These are phyloP conservation scores for Hypoxylon sp. DNA, from an alignment of 2,329 filamentous ascomycete genomes.

Conservation along the genomic window DNA sequence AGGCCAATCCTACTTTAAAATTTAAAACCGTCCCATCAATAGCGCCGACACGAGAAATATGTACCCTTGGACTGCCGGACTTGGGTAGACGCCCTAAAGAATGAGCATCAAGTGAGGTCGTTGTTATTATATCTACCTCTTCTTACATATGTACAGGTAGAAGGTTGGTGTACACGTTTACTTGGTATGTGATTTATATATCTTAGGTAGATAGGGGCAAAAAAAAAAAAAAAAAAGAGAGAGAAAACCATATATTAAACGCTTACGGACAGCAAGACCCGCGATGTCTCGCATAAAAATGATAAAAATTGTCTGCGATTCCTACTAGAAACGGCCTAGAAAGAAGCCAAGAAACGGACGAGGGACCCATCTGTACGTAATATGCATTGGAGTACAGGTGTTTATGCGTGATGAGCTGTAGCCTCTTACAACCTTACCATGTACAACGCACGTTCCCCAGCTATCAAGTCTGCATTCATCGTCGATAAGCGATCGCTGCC, in stretches of 20 bases:
- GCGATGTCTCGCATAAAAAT: conserved; percentile 39
- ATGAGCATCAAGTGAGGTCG: background rate
- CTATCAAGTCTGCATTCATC: conserved; percentile 11
- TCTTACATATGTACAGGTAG: no score
- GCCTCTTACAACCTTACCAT: conserved; percentile 19
- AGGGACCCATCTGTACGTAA: conserved; percentile 36
- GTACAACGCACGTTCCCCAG: background rate
- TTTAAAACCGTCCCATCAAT: background rate
- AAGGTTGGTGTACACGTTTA: no score
- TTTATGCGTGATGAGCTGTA: conserved; percentile 53
- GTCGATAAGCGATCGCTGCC: conserved; percentile 7
- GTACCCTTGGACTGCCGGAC: background rate
- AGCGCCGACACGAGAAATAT: background rate
- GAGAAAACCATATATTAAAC: background rate
- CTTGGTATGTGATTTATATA: background rate
- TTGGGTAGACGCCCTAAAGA: background rate
- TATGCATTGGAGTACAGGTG: conserved; percentile 34
- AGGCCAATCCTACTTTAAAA: conserved; percentile 6
- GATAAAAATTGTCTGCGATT: conserved; percentile 30
- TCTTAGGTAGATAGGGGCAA: background rate
- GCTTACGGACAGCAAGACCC: conserved; percentile 25
- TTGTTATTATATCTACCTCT: no score
- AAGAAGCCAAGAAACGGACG: conserved; percentile 19
- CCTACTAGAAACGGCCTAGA: conserved; percentile 25
- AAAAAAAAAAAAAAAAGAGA: background rate